These are phyloP conservation scores for Talaromyces verruculosus DNA, from an alignment of 2,329 filamentous ascomycete species.

Conservation along the genomic window DNA sequence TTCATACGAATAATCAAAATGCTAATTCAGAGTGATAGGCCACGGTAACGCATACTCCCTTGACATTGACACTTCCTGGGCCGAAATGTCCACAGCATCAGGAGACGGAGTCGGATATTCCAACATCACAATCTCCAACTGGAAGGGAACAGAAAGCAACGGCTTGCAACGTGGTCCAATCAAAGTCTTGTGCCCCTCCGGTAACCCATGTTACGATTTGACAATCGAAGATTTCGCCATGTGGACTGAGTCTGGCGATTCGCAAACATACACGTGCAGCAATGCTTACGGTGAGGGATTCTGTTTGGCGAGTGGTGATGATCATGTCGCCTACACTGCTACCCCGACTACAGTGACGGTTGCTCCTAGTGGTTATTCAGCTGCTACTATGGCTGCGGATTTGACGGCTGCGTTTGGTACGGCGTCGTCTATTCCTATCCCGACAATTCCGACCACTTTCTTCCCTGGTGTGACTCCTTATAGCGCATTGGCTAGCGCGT, in stretches of 20 bases:
- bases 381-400: slow-evolving; percentile 31
- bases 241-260: slow-evolving; percentile 37
- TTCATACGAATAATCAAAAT: background rate
- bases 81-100: slow-evolving; percentile 39
- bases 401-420: slow-evolving; percentile 30
- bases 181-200: slow-evolving; percentile 53
- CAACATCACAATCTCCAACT: slow-evolving; percentile 57
- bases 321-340: slow-evolving; percentile 23
- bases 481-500: slow-evolving; percentile 22
- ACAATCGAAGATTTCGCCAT: slow-evolving; percentile 54
- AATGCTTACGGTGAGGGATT: slow-evolving; percentile 52
- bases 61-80: slow-evolving; percentile 58
- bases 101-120: slow-evolving; percentile 55
- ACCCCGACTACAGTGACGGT: slow-evolving; percentile 38
- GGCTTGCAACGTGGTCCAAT: slow-evolving; percentile 55
- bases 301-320: slow-evolving; percentile 43
- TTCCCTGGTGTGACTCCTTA: slow-evolving; percentile 35
- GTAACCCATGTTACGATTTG: slow-evolving; percentile 55
- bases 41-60: slow-evolving; percentile 60
- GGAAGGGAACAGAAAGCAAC: slow-evolving; percentile 55
- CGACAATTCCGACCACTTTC: slow-evolving; percentile 33
- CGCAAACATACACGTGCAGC: slow-evolving; percentile 48
- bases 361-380: slow-evolving; percentile 32
- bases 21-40: slow-evolving; percentile 33
- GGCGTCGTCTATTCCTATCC: slow-evolving; percentile 30